Evolutionary conservation across 163 green algal genomes (phyloP).

Genomic region (Scenedesmus sp.): DNA sequence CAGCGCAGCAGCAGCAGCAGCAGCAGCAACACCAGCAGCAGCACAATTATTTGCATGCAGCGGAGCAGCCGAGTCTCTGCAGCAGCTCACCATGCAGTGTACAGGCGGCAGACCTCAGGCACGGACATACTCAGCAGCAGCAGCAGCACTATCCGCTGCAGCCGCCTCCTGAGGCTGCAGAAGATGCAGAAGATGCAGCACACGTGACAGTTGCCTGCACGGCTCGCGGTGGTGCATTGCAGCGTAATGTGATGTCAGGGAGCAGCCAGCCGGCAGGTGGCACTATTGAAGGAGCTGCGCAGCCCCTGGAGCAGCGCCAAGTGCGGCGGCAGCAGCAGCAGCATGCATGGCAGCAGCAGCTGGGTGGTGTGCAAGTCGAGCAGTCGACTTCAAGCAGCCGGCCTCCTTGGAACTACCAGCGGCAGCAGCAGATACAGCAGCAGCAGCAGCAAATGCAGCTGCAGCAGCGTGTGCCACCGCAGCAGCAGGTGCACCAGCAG

Average conservation of each 20-base stretch:
- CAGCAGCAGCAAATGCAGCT: neutral
- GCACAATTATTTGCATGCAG: neutral
- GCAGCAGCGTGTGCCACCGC: neutral
- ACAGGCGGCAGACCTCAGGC: too few species aligned
- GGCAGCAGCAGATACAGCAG: slow-evolving; percentile 19
- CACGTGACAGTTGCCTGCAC: neutral
- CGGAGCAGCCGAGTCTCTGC: neutral
- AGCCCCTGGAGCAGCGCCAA: neutral
- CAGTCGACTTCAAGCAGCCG: neutral
- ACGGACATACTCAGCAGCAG: neutral
- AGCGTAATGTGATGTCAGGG: neutral
- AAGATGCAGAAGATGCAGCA: neutral
- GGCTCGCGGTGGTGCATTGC: neutral
- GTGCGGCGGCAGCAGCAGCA: neutral
- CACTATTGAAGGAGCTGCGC: neutral
- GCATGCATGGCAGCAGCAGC: neutral
- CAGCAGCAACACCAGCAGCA: neutral
- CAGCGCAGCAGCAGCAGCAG: neutral
- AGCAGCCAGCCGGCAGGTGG: neutral
- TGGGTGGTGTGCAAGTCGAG: neutral
- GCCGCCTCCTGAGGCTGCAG: neutral
- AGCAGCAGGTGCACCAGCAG: neutral
- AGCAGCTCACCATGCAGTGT: neutral
- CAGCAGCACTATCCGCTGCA: neutral
- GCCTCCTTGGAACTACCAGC: neutral